phyloP scores from a whole-genome alignment of 179 eudicot genomes.

The Silene coronaria region DNA sequence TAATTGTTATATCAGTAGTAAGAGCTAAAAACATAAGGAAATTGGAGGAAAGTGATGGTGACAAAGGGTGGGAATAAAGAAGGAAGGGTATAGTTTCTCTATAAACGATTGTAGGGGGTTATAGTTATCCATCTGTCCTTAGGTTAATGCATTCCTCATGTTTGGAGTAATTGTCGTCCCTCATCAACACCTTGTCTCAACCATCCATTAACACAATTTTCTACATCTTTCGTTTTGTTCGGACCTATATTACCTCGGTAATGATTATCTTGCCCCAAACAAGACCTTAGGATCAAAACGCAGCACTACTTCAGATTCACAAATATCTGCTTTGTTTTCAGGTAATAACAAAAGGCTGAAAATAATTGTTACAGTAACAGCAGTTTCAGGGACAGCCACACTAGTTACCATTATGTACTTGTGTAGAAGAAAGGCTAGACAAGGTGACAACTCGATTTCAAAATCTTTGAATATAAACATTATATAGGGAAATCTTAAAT shows the following conservation, averaged over 20 bases:
- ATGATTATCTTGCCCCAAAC: neutral
- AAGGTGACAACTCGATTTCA: neutral
- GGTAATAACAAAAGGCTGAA: slow-evolving; percentile 2
- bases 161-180: neutral
- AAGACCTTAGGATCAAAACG: neutral
- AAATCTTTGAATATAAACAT: neutral
- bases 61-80: too few species aligned
- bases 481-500: neutral
- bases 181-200: neutral
- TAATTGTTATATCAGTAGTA: too few species aligned
- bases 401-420: neutral
- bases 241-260: neutral
- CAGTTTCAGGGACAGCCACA: neutral
- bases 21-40: too few species aligned
- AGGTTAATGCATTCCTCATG: too few species aligned
- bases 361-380: neutral
- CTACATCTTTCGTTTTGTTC: neutral
- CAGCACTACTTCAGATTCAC: neutral
- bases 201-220: neutral
- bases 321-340: neutral
- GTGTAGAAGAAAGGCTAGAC: neutral
- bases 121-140: too few species aligned
- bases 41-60: too few species aligned
- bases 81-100: too few species aligned
- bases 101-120: too few species aligned